These are phyloP conservation scores for Magnolia officinalis DNA, from an alignment of 164 flowering plant genomes.

Conservation along the genomic window DNA sequence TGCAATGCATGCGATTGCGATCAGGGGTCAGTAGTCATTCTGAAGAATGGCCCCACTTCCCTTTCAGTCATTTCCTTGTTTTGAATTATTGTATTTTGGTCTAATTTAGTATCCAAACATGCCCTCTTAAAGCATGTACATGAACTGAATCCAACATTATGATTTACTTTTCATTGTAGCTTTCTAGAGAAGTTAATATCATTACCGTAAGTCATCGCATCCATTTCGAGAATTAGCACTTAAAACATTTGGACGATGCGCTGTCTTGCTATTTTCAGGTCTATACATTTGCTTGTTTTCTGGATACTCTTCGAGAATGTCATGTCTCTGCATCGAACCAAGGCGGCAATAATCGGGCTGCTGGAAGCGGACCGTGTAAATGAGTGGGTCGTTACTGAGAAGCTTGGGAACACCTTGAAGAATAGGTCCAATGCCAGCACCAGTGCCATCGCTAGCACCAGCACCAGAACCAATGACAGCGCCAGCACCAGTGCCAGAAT, in stretches of 20 bases:
- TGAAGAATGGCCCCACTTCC: too few relatives aligned
- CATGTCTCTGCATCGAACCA: constrained; percentile 71
- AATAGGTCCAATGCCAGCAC: constrained; percentile 20
- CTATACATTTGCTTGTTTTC: constrained; percentile 59
- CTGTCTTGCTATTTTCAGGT: constrained; percentile 27
- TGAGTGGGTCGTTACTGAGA: constrained; percentile 84
- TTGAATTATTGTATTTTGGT: too few relatives aligned
- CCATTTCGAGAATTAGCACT: not conserved
- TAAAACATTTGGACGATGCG: not conserved
- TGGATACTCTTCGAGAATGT: constrained; percentile 84
- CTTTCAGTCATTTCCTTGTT: too few relatives aligned
- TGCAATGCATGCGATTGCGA: too few relatives aligned
- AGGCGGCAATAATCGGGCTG: constrained; percentile 66
- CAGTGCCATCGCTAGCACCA: not conserved
- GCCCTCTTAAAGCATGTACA: too few relatives aligned
- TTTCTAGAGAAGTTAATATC: not conserved
- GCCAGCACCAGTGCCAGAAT: constrained; percentile 1
- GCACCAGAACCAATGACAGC: constrained; percentile 27
- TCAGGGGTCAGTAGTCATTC: too few relatives aligned
- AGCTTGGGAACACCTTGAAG: constrained; percentile 47
- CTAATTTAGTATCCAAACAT: too few relatives aligned
- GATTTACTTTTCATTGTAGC: too few relatives aligned
- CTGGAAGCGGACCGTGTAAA: constrained; percentile 60
- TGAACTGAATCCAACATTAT: too few relatives aligned
- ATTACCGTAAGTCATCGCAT: too few relatives aligned